A percentile compares a stretch with the other conserved stretches of the same genome.
These are phyloP conservation scores for Boletus reticulatus DNA, from an alignment of 768 basidiomycete genomes.

Conservation along the genomic window DNA sequence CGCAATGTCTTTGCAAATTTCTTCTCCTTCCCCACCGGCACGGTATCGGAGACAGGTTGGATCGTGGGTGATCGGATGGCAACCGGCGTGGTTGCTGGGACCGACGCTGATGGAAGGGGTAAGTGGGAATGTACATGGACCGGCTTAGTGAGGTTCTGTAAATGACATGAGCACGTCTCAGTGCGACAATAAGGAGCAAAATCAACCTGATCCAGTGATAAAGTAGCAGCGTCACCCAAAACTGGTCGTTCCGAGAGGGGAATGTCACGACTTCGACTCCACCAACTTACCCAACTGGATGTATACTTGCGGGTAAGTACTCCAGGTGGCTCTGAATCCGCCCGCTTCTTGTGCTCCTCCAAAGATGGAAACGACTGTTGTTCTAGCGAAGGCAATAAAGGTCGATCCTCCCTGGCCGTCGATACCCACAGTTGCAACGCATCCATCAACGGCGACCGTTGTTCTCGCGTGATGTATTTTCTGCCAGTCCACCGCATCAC, in stretches of 20 bases:
- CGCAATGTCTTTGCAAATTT: constrained; percentile 91
- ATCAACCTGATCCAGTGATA: constrained; percentile 25
- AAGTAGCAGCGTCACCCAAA: constrained; percentile 23
- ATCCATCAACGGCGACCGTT: constrained; percentile 72
- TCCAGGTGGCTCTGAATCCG: constrained; percentile 38
- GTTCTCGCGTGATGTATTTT: constrained; percentile 76
- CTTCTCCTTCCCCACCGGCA: constrained; percentile 29
- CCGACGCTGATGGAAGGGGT: constrained; percentile 38
- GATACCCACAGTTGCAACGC: constrained; percentile 63
- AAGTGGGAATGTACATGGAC: not conserved
- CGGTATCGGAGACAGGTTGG: constrained; percentile 26
- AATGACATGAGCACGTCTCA: not conserved
- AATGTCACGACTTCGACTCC: constrained; percentile 59
- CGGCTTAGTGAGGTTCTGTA: constrained; percentile 13
- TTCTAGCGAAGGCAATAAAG: constrained; percentile 17
- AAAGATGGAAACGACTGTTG: constrained; percentile 22
- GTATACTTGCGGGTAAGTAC: constrained; percentile 40
- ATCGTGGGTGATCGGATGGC: constrained; percentile 18
- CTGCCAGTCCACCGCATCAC: constrained; percentile 72
- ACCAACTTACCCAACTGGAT: constrained; percentile 83
- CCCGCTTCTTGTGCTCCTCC: constrained; percentile 30
- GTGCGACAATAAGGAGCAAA: not conserved
- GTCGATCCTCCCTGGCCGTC: constrained; percentile 27
- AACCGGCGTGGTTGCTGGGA: constrained; percentile 45
- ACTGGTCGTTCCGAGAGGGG: constrained; percentile 18